A percentile compares a stretch with the other conserved stretches of the same genome.
Conservation (phyloP, 2,329 filamentous ascomycete species). For the Thelonectria olida region DNA sequence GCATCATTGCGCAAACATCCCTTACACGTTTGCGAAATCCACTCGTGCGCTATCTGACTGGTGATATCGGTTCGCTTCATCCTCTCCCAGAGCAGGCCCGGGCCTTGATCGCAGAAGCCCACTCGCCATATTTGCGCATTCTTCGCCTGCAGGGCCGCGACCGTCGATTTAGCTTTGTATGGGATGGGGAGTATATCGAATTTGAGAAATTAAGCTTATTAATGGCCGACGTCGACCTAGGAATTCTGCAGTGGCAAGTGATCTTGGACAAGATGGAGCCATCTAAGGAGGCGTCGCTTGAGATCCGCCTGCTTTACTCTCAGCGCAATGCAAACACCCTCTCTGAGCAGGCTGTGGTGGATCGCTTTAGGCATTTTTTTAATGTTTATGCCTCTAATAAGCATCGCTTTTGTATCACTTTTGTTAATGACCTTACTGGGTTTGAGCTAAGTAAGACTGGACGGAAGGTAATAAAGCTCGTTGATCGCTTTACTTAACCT, state of each 20-base stretch:
- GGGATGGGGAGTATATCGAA: constrained; percentile 50
- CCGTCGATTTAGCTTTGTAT: constrained; percentile 53
- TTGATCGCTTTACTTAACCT: constrained; percentile 33
- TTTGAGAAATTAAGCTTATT: constrained; percentile 42
- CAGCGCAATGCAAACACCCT: background rate
- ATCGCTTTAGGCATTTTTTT: constrained; percentile 35
- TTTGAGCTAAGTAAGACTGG: constrained; percentile 40
- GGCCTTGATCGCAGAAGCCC: constrained; percentile 25
- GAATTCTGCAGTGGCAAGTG: constrained; percentile 54
- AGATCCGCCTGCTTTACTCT: constrained; percentile 42
- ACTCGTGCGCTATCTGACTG: constrained; percentile 53
- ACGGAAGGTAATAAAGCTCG: constrained; percentile 40
- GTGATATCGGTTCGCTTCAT: constrained; percentile 53
- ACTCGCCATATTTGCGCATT: constrained; percentile 42
- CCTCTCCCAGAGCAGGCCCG: constrained; percentile 36
- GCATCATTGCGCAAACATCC: constrained; percentile 53
- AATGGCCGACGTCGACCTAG: constrained; percentile 35
- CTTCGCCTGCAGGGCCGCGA: constrained; percentile 54
- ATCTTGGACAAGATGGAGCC: constrained; percentile 44
- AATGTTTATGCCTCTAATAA: constrained; percentile 40
- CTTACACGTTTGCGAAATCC: constrained; percentile 53
- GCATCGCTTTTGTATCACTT: constrained; percentile 43
- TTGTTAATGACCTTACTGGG: constrained; percentile 46
- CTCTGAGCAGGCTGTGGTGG: constrained; percentile 26
- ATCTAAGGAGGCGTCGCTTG: constrained; percentile 32